Conservation (phyloP, 805 yeast genomes). For the Hanseniaspora singularis region DNA sequence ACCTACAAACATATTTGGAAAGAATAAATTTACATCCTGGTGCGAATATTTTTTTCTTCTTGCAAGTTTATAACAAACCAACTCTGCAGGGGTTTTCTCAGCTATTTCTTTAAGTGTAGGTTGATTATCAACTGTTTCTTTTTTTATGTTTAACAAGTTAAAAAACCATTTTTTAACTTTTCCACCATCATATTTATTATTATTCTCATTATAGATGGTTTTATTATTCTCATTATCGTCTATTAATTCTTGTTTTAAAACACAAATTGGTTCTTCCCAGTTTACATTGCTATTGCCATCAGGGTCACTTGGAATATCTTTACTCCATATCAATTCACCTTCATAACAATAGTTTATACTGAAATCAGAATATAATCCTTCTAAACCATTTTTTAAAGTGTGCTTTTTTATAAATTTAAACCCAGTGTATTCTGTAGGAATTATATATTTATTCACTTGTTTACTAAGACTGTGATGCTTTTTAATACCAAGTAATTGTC, state of each 20-base stretch:
- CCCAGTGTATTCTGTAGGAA: slow-evolving; percentile 35
- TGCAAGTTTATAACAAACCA: slow-evolving; percentile 46
- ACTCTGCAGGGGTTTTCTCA: slow-evolving; percentile 18
- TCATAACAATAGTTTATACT: slow-evolving; percentile 40
- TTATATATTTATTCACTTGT: neutral
- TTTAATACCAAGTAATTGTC: slow-evolving; percentile 17
- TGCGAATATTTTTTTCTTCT: slow-evolving; percentile 43
- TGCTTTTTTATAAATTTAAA: slow-evolving; percentile 42
- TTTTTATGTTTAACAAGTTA: neutral
- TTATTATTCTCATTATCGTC: neutral
- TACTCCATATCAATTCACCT: slow-evolving; percentile 35
- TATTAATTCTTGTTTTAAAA: slow-evolving; percentile 18
- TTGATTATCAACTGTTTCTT: neutral
- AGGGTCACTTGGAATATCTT: slow-evolving; percentile 29
- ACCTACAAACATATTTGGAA: slow-evolving; percentile 53
- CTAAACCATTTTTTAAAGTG: slow-evolving; percentile 30
- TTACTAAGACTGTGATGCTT: slow-evolving; percentile 18
- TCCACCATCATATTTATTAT: too few species aligned
- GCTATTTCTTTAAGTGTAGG: slow-evolving; percentile 17
- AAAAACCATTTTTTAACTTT: neutral
- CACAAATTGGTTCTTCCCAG: slow-evolving; percentile 41
- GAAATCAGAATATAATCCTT: slow-evolving; percentile 35
- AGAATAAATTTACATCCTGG: slow-evolving; percentile 35
- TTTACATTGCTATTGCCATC: slow-evolving; percentile 32
- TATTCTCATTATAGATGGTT: slow-evolving; percentile 23